Base-by-base conservation (phyloP, 306 rosid genomes). In the Rosa chinensis region DNA sequence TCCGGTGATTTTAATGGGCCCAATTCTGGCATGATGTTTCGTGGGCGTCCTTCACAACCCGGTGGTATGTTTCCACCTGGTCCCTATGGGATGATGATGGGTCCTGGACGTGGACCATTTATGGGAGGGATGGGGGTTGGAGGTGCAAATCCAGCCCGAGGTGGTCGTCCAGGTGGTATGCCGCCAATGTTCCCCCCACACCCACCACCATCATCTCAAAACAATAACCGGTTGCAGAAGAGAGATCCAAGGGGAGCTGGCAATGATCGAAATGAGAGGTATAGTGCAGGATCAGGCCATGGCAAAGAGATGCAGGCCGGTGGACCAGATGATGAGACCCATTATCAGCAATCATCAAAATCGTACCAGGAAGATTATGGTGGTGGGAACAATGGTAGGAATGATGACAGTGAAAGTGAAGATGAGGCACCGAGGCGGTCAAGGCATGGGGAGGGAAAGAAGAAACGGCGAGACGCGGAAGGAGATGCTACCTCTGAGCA, bases 61-160 rank as follows among this genome's bases (percentile, higher is more conserved):
- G 99, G 98, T 79, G 89, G 70, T 53, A 76, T 94, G 86, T 96
- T 93, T 81, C 96, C 98, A 0, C 91, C 94, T 53, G 90, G 92
- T 78, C 98, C 96, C 5, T 93, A 86, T 89, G 98, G 97, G 78
- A 95, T 95, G 98, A 95, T 95, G 95, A 95, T 95, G 97, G 94
- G 91, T 76, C 98, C 91, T 23, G 97, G 91, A 48, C 98, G 98
- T 6, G 89, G 83, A 45, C 97, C 97, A 56, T 96, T 90, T 72
- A 96, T 93, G 96, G 98, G 99, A 6, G 98, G 97, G 49, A 90
- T 92, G 92, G 97, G 96, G 67, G 89, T 92, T 79, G 80, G 83
- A 74, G 97, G 99, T 74, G 21, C 88, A n/a, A 91, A 90, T 82
- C 90, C 91, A 13, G 90, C 87, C 82, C 86, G 98, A 45, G 87